Percentiles rank a stretch among this genome's conserved stretches.
Conservation (phyloP, 164 flowering plant species). For the Nelumbo lutea region DNA sequence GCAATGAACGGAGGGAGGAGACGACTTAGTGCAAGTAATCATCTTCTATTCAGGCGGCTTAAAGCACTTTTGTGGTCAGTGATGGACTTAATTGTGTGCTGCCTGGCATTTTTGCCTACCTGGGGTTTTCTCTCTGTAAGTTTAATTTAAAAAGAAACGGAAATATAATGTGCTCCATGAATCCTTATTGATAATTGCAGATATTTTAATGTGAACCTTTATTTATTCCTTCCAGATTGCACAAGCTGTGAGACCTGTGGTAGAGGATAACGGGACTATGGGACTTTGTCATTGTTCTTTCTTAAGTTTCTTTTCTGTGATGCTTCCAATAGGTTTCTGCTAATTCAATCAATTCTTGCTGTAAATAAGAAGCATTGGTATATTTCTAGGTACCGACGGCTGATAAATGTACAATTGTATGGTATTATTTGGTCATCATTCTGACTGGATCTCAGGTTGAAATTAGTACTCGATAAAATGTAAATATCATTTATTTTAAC, state of each 20-base stretch:
- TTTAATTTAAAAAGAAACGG: neutral
- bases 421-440: neutral
- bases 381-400: neutral
- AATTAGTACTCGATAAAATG: too few relatives aligned
- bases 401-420: neutral
- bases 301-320: slow-evolving; percentile 87
- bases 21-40: slow-evolving; percentile 52
- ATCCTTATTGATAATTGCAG: neutral
- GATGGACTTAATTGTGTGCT: slow-evolving; percentile 67
- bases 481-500: too few relatives aligned
- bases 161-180: neutral
- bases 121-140: slow-evolving; percentile 91
- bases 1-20: slow-evolving; percentile 60
- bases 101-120: slow-evolving; percentile 86
- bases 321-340: slow-evolving; percentile 75
- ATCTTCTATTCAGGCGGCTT: slow-evolving; percentile 59
- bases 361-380: slow-evolving; percentile 51
- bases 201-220: neutral
- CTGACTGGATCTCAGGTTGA: too few relatives aligned
- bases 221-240: slow-evolving; percentile 45
- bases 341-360: slow-evolving; percentile 76
- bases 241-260: slow-evolving; percentile 71
- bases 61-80: slow-evolving; percentile 70
- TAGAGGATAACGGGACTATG: slow-evolving; percentile 54
- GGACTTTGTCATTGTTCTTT: slow-evolving; percentile 61